Percentiles rank a stretch among this genome's conserved stretches.
Conservation (phyloP, 331 rosid genomes). For the Malus hybrid region DNA sequence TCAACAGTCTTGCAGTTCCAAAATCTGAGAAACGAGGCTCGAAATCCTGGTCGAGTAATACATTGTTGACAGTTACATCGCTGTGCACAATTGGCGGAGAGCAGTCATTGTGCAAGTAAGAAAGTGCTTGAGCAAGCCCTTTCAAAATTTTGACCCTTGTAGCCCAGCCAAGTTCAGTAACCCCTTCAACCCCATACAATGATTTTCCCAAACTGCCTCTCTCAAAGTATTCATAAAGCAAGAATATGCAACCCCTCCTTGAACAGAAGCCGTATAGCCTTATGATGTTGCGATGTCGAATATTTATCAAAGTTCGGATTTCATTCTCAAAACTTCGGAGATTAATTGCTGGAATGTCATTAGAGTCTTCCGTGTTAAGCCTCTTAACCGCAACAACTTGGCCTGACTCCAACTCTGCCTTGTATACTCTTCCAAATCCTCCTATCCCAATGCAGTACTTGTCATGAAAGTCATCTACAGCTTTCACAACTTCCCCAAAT, state of each 20-base stretch:
- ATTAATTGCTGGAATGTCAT: neutral
- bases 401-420: constrained; percentile 32
- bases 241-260: neutral
- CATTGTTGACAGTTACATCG: too few relatives aligned
- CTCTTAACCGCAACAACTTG: constrained; percentile 51
- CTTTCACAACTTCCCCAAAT: constrained; percentile 41
- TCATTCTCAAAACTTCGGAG: constrained; percentile 36
- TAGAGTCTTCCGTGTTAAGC: constrained; percentile 29
- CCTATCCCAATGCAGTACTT: constrained; percentile 61
- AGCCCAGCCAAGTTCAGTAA: too few relatives aligned
- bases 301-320: neutral
- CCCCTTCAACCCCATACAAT: too few relatives aligned
- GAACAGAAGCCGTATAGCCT: neutral
- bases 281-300: too few relatives aligned
- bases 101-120: too few relatives aligned
- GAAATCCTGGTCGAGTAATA: too few relatives aligned
- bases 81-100: too few relatives aligned
- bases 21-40: too few relatives aligned
- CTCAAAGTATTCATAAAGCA: neutral
- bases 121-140: too few relatives aligned
- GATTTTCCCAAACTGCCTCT: too few relatives aligned
- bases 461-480: constrained; percentile 42
- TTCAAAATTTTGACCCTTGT: too few relatives aligned
- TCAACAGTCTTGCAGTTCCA: too few relatives aligned
- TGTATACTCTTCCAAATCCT: constrained; percentile 65